Base-by-base conservation (phyloP, 345 rosid species). In the Rhizophora apiculata region DNA sequence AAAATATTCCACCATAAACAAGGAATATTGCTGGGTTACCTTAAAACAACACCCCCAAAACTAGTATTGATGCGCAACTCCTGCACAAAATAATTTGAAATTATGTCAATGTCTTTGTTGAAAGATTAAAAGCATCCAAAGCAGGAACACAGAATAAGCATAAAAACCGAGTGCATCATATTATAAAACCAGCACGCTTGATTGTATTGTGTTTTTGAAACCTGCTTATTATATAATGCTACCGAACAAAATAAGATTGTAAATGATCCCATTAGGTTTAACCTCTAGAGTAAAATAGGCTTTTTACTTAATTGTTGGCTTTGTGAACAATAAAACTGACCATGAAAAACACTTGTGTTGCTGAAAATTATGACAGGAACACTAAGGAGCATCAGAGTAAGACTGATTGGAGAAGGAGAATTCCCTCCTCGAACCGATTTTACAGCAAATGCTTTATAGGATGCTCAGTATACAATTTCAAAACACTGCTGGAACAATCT, bases 21-120 rank as follows among this genome's bases (percentile, higher is more conserved):
- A 18, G 29, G 32, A 57, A 31, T 29, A 48, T 15, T 8, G 39
- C 13, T 24, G 55, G 31, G 18, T 77, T 82, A 90, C 98, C 99
- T 95, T 76, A 95, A 74, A 77, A 82, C 93, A 79, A 95, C 76
- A 57, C 98, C 99, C 18, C 99, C 90, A 34, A 95, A 95, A 62
- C 94, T 91, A 68, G 83, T 81, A 76, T 74, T 83, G 36, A 92
- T 92, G 0, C 94, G 91, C 67, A 95, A 70, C 79, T 92, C 99
- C 99, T 95, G 91, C 85, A 86, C 55, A 68, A 22, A 60, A 71
- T 60, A 21, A 15, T 57, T 65, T 63, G 43, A 37, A 61, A 49
- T 62, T 62, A 27, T 60, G 29, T 68, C 62, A 62, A 62, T 24
- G 16, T 19, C 68, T 24, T 29, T 52, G 8, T 16, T 65, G 11